Conservation (phyloP, 768 basidiomycete genomes). For the Hygrocybe punicea region DNA sequence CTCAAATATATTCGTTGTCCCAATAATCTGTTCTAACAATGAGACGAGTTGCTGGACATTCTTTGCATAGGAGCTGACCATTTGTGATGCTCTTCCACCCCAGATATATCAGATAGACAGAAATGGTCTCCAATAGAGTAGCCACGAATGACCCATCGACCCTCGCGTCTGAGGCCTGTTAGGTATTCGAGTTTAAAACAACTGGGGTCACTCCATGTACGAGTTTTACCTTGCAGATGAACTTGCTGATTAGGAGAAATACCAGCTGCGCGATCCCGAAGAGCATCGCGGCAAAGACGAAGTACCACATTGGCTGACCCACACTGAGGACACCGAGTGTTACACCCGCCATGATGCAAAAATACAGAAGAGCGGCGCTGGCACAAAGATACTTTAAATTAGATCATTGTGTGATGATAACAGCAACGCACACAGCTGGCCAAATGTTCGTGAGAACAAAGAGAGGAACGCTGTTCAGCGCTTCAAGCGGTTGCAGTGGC, state of each 20-base stretch:
- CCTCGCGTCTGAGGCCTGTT: constrained; percentile 57
- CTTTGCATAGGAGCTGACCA: constrained; percentile 54
- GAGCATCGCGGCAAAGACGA: constrained; percentile 67
- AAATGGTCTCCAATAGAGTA: constrained; percentile 75
- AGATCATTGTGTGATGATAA: background rate
- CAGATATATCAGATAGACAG: constrained; percentile 63
- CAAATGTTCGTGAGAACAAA: constrained; percentile 80
- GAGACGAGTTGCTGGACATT: background rate
- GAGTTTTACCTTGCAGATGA: constrained; percentile 58
- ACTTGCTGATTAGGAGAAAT: constrained; percentile 74
- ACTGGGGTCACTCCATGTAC: too few species aligned
- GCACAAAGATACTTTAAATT: background rate
- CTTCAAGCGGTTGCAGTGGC: constrained; percentile 47
- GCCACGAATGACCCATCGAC: constrained; percentile 87
- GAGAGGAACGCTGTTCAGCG: constrained; percentile 64
- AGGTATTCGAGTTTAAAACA: background rate
- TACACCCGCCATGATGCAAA: constrained; percentile 75
- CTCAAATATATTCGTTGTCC: constrained; percentile 47
- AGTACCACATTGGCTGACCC: constrained; percentile 74
- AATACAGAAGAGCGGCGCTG: constrained; percentile 67
- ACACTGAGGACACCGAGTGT: constrained; percentile 75
- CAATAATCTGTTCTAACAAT: constrained; percentile 39
- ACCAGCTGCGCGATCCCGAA: constrained; percentile 80
- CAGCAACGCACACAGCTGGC: constrained; percentile 62
- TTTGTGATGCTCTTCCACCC: constrained; percentile 92